These are phyloP conservation scores for Xylariaceae sp. DNA, from an alignment of 2,329 filamentous ascomycete species.

Conservation along the genomic window DNA sequence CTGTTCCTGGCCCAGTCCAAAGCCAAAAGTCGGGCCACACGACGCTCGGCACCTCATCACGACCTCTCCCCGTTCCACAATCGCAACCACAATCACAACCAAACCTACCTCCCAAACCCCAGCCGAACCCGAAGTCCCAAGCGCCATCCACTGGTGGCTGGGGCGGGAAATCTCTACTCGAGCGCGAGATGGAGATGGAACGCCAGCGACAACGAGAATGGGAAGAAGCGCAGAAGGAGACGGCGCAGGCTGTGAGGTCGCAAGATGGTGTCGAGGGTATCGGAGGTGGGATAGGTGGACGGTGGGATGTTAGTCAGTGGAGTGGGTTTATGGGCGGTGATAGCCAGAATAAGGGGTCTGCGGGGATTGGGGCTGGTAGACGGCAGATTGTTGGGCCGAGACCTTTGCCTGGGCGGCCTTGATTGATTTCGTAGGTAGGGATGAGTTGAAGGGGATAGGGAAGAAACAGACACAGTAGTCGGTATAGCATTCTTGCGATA, in stretches of 20 bases:
- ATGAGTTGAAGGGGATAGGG: neutral
- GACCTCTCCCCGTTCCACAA: conserved; percentile 28
- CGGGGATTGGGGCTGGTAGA: conserved; percentile 65
- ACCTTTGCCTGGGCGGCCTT: conserved; percentile 50
- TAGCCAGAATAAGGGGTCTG: conserved; percentile 62
- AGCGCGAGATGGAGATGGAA: conserved; percentile 78
- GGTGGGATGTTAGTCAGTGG: conserved; percentile 76
- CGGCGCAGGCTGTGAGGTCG: conserved; percentile 51
- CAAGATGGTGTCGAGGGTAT: conserved; percentile 56
- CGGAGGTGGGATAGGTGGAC: conserved; percentile 62
- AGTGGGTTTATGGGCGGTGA: conserved; percentile 71
- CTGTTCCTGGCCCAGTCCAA: conserved; percentile 38
- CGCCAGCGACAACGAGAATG: conserved; percentile 73
- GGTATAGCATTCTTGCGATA: too few relatives aligned
- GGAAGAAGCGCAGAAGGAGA: conserved; percentile 69
- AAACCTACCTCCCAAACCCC: conserved; percentile 53
- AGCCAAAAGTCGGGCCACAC: conserved; percentile 28
- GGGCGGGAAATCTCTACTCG: conserved; percentile 67
- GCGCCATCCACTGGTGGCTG: conserved; percentile 57
- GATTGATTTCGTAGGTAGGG: neutral
- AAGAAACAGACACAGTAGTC: too few relatives aligned
- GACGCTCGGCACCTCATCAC: conserved; percentile 16
- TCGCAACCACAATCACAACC: conserved; percentile 51
- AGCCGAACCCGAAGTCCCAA: conserved; percentile 47
- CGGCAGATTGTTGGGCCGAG: conserved; percentile 77